These are phyloP conservation scores for Kernera saxatilis DNA, from an alignment of 345 rosid genomes.

Conservation along the genomic window DNA sequence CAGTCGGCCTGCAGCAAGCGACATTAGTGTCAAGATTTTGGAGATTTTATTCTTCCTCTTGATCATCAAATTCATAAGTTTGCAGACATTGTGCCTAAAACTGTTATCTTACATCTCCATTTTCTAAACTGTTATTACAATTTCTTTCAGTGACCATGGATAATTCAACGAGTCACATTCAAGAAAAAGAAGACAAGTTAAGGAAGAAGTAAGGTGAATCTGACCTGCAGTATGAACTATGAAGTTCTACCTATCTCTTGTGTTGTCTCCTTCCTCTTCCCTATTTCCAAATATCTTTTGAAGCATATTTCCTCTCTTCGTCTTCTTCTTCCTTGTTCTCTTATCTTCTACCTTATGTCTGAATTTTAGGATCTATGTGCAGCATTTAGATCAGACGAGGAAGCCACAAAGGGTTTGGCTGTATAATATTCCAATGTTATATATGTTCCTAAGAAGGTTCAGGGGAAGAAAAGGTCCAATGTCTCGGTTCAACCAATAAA, in stretches of 20 bases:
- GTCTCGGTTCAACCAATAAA: not conserved
- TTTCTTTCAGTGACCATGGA: not conserved
- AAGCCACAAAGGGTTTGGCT: slow-evolving; percentile 25
- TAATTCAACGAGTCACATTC: slow-evolving; percentile 17
- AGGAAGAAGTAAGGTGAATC: not conserved
- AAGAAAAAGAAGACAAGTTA: slow-evolving; percentile 5
- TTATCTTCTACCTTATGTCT: not conserved
- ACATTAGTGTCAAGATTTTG: slow-evolving; percentile 1
- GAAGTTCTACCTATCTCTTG: not conserved
- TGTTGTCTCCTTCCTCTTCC: not conserved
- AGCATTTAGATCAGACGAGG: slow-evolving; percentile 14
- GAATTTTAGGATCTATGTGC: not conserved
- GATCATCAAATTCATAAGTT: not conserved
- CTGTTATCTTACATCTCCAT: not conserved
- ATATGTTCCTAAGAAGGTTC: not conserved
- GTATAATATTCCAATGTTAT: not conserved
- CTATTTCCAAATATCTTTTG: not conserved
- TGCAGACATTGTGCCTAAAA: not conserved
- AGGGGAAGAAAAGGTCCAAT: slow-evolving; percentile 17
- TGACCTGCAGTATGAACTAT: slow-evolving; percentile 11
- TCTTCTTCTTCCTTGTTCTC: not conserved
- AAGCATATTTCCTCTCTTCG: not conserved
- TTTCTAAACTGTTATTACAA: not conserved
- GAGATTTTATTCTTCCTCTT: not conserved
- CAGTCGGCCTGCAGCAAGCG: slow-evolving; percentile 16